Evolutionary conservation across 805 yeast genomes (phyloP), one percentile per base, ranked within the genome.

Genomic region (Pichia paraexigua): DNA sequence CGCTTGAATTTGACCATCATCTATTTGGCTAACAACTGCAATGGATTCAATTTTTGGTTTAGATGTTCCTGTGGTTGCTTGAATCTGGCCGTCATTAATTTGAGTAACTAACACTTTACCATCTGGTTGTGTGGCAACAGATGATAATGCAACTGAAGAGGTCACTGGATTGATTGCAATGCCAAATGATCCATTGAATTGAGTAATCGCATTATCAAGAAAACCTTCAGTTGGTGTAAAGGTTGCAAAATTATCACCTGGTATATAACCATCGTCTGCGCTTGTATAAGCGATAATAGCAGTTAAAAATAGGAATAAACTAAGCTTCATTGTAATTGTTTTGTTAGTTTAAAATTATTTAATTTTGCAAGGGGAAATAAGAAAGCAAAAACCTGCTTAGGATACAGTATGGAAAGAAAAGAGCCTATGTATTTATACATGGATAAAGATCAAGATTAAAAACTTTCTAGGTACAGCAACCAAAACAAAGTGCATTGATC

Each of bases 241-340:
- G 42, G 87, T 80, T 49, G 84, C 69, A 83, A 83, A 83, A 52
- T 79, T 77, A 47, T 79, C 83, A 48, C 79, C 70, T 17, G 52
- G 53, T 7, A 20, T n/a, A 25, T 46, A 50, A 15, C 32, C 39
- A 30, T 21, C 43, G 3, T 46, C 45, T 20, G 53, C 53, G 17
- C 43, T 41, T 42, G 35, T 47, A 18, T 28, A 21, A 35, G 41
- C 17, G 17, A 42, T 13, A 18, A 28, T n/a, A 5, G 48, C 35
- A 10, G 49, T 22, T 10, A 49, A 32, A n/a, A 22, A 20, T 20
- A 48, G 7, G 5, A 49, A 12, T 8, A 46, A 20, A 4, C 24
- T n/a, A 17, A 52, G 15, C 25, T 49, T 49, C 53, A 52, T 52
- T 41, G 37, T 37, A 2, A 25, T 20, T 30, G 35, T 30, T 11